phyloP scores from a whole-genome alignment of 371 early-diverging fungal species.

The Choanephora cucurbitarum region DNA sequence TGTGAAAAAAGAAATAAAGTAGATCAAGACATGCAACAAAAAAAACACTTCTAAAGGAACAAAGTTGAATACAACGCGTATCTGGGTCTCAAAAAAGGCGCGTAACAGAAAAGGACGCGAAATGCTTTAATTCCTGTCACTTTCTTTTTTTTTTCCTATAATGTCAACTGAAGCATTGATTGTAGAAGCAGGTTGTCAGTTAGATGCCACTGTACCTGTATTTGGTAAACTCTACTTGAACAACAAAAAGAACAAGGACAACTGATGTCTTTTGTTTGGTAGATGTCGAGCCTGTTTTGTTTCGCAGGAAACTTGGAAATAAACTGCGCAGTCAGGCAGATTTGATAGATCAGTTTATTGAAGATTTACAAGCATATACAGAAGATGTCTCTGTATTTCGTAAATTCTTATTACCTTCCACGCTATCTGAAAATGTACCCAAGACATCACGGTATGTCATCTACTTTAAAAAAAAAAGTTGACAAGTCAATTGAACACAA shows the following conservation, averaged over 20 bases:
- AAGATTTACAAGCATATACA: constrained; percentile 27
- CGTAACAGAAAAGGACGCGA: constrained; percentile 2
- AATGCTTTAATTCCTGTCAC: background rate
- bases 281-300: constrained; percentile 22
- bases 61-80: background rate
- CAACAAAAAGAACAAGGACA: background rate
- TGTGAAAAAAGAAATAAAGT: constrained; percentile 1
- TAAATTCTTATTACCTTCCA: constrained; percentile 39
- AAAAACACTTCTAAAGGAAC: too few species aligned
- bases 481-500: too few species aligned
- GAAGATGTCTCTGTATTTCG: constrained; percentile 32
- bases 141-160: background rate
- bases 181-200: constrained; percentile 18
- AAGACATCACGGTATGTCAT: constrained; percentile 17
- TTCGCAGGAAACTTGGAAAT: constrained; percentile 39
- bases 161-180: constrained; percentile 17
- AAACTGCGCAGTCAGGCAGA: constrained; percentile 29
- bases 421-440: constrained; percentile 20
- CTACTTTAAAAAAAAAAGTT: too few species aligned
- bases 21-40: background rate
- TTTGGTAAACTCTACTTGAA: too few species aligned
- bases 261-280: background rate
- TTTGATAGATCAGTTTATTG: constrained; percentile 25
- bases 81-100: background rate
- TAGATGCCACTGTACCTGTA: constrained; percentile 2